Base-by-base conservation (phyloP, 2,329 filamentous ascomycete species). In the Aureobasidium sp. region DNA sequence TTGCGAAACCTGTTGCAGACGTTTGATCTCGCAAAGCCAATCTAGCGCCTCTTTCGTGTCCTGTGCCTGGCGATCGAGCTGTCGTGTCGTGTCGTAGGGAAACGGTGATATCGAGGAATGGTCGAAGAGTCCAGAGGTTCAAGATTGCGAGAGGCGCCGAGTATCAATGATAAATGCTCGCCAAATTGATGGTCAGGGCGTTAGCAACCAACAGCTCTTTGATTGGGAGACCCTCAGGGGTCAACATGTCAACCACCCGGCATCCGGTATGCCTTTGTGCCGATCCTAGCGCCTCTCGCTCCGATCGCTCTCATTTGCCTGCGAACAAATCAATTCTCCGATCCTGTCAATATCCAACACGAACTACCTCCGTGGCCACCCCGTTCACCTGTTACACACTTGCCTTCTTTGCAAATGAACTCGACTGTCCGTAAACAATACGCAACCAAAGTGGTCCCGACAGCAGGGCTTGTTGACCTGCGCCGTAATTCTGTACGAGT, bases 251-350 rank as follows among this genome's bases (percentile, higher is more conserved):
- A 59, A 44, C 32, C 54, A 59, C 21, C 53, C 36, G 54, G 42
- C 15, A 36, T 34, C 42, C 44, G 42, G 42, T 37, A 39, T 10
- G 32, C 42, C 13, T 48, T n/a, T 54, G 36, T 36, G 50, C 54
- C 54, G 54, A 59, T 59, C 6, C 32, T 59, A 59, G 54, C 32
- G 54, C 54, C 16, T 29, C 42, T 48, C 54, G 41, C 32, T 29
- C 39, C 41, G 37, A 42, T 57, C 53, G 53, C 53, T 57, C 30
- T 57, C 53, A 57, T 59, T 59, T 59, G 44, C 54, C 54, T 59
- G 30, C 5, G 11, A 41, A 53, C 30, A 25, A 39, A 15, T 37
- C 21, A 21, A 44, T 45, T 32, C 29, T 45, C 54, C 54, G 42
- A 39, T n/a, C 8, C 54, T 34, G n/a, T 47, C 5, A n/a, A 21